These are phyloP conservation scores for Apiospora pterosperma DNA, from an alignment of 2,329 filamentous ascomycete species.

Conservation along the genomic window DNA sequence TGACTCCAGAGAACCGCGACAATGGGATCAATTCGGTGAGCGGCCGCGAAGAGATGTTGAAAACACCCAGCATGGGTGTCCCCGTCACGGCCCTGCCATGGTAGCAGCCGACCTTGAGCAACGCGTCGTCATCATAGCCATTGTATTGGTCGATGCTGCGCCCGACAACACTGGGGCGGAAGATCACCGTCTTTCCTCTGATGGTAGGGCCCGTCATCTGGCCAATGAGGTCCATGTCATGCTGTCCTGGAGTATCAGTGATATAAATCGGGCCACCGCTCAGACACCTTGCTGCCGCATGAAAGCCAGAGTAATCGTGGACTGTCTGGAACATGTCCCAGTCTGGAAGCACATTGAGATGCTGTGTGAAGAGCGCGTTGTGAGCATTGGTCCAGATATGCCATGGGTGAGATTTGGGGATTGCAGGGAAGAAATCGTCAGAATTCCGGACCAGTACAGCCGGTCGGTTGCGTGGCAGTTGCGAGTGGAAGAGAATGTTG, in stretches of 20 bases:
- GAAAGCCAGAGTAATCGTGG: conserved; percentile 71
- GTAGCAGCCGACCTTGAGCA: conserved; percentile 79
- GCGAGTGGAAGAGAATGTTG: conserved; percentile 79
- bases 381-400: conserved; percentile 94
- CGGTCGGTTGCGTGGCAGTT: conserved; percentile 73
- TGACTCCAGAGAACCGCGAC: conserved; percentile 68
- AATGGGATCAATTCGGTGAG: conserved; percentile 69
- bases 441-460: conserved; percentile 78
- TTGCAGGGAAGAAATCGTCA: conserved; percentile 86
- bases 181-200: conserved; percentile 71
- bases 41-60: conserved; percentile 68
- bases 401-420: conserved; percentile 82
- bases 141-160: conserved; percentile 72
- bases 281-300: conserved; percentile 85
- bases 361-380: conserved; percentile 76
- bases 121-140: conserved; percentile 66
- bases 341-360: conserved; percentile 84
- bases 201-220: conserved; percentile 78
- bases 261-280: conserved; percentile 93
- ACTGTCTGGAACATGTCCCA: conserved; percentile 69
- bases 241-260: conserved; percentile 81
- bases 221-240: conserved; percentile 70
- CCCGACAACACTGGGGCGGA: conserved; percentile 73
- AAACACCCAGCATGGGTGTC: conserved; percentile 75
- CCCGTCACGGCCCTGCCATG: conserved; percentile 65